Percentiles rank a stretch among this genome's conserved stretches.
These are phyloP conservation scores for Hibiscus syriacus DNA, from an alignment of 345 rosid species.

Conservation along the genomic window DNA sequence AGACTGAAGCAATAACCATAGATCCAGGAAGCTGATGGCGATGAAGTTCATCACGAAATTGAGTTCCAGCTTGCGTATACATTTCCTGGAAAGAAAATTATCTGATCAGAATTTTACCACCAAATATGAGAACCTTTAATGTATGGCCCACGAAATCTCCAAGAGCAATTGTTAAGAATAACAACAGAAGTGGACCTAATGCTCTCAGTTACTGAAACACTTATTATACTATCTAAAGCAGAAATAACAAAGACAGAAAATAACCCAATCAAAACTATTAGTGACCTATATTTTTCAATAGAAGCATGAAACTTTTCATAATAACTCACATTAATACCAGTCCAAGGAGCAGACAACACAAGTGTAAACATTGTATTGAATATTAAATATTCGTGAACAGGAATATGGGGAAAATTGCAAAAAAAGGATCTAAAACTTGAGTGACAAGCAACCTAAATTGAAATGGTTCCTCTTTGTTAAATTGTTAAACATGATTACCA, in stretches of 20 bases:
- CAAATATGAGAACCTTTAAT: not conserved
- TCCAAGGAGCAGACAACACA: no score
- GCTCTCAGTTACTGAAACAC: not conserved
- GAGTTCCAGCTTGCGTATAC: conserved; percentile 87
- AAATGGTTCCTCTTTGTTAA: not conserved
- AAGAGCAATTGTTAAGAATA: not conserved
- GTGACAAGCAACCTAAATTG: not conserved
- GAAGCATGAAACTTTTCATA: not conserved
- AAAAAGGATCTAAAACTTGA: no score
- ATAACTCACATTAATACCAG: no score
- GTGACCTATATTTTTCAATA: no score
- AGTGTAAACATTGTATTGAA: no score
- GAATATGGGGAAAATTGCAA: no score
- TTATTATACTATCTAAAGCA: not conserved
- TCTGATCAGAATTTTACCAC: not conserved
- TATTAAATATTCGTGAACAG: no score
- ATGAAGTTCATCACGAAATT: conserved; percentile 95
- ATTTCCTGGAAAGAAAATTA: conserved; percentile 62
- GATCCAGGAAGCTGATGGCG: conserved; percentile 81
- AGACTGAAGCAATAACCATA: conserved; percentile 44
- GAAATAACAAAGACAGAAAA: not conserved
- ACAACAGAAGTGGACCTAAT: not conserved
- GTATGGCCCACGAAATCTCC: not conserved
- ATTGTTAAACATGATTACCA: not conserved
- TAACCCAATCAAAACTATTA: no score